Base-by-base conservation (phyloP, 306 rosid genomes). In the Vigna unguiculata region DNA sequence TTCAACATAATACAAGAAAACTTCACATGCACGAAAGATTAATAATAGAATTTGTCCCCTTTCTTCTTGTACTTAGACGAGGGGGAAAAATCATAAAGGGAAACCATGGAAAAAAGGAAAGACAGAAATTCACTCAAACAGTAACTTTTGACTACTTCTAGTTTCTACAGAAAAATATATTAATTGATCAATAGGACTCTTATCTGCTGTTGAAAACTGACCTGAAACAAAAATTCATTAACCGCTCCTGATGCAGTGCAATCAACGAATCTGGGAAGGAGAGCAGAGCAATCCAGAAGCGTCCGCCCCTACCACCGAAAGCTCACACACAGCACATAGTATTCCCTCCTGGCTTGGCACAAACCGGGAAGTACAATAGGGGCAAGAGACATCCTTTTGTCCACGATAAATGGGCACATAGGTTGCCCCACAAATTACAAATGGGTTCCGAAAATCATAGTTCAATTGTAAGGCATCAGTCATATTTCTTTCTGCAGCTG, bases 221-320 rank as follows among this genome's bases (percentile, higher is more conserved):
- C 84, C 86, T 48, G 74, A 47, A 78, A 78, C 65, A 80, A 66
- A 75, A 73, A 73, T 57, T 51, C 78, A 79, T 71, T 16, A 85
- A 75, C 53, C 46, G 70, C 78, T 61, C 61, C 78, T 24, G 80
- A 32, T 81, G 78, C 76, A 65, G 80, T 36, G 71, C 52, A 83
- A 85, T 87, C 91, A 93, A 57, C 97, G 91, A 72, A 88, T 84
- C 86, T 93, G 98, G 53, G 96, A 63, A 80, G 97, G 86, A 72
- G 93, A 91, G 72, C 98, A 93, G 30, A 90, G 80, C 89, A 93
- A 85, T 54, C 98, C 98, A 32, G 98, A 91, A 53, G 97, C 97
- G 84, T 93, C 96, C 2, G 91, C 94, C 15, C 97, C 98, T 22
- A 88, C 91, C 9, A 89, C 89, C 16, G 98, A 87, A 81, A 93